These are phyloP conservation scores for Omphalea diandra DNA, from an alignment of 441 rosid genomes.

Conservation along the genomic window DNA sequence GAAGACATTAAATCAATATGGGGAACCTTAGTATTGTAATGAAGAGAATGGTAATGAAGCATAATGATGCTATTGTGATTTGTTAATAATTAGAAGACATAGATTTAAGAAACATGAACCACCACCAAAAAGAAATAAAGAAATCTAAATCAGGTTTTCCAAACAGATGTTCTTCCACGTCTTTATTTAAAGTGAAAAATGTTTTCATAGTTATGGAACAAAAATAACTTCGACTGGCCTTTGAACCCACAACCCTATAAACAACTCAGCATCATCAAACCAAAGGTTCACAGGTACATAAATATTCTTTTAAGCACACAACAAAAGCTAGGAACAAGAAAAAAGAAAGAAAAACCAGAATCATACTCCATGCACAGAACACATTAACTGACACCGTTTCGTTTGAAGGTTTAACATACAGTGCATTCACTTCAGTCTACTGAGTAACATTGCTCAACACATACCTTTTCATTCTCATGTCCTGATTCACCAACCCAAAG, in stretches of 20 bases:
- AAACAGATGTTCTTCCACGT: neutral
- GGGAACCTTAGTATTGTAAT: no score
- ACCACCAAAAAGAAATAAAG: neutral
- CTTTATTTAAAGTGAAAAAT: neutral
- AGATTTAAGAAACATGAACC: neutral
- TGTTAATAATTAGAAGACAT: neutral
- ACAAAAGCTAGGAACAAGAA: neutral
- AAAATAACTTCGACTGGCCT: no score
- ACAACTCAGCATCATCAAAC: no score
- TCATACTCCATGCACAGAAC: neutral
- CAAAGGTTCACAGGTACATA: no score
- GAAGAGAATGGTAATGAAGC: neutral
- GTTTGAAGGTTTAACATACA: no score
- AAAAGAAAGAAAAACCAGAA: neutral
- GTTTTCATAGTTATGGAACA: neutral
- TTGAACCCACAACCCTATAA: no score
- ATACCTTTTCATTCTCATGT: slow-evolving; percentile 92
- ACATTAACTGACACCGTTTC: no score
- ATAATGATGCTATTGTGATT: no score
- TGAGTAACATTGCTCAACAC: neutral
- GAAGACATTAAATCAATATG: neutral
- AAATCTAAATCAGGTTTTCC: neutral
- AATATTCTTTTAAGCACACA: neutral
- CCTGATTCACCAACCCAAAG: slow-evolving; percentile 99
- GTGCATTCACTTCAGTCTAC: neutral